A percentile compares a stretch with the other conserved stretches of the same genome.
Evolutionary conservation across 1,284 basidiomycete genomes (phyloP).

Genomic region (Microbotryum intermedium): DNA sequence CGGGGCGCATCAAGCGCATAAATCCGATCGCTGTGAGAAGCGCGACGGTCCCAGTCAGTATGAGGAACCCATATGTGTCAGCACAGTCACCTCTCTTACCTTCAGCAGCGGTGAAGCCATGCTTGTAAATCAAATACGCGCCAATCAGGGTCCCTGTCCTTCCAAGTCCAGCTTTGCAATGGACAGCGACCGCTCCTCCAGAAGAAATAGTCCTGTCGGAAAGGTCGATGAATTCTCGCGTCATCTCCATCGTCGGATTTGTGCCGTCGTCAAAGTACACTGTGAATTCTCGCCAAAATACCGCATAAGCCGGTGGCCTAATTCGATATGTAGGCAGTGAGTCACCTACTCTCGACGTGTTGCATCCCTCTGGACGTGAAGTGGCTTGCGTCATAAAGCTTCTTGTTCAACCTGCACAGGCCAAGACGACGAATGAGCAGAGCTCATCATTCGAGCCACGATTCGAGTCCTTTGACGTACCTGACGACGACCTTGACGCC

Average conservation of each 20-base stretch:
- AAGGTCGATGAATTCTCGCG: constrained; percentile 77
- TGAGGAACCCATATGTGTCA: too few species aligned
- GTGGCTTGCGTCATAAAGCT: constrained; percentile 77
- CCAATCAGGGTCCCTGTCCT: constrained; percentile 91
- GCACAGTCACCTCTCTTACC: constrained; percentile 4
- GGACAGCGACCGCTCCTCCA: constrained; percentile 47
- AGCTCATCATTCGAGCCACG: background rate
- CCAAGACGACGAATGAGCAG: background rate
- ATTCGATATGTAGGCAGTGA: background rate
- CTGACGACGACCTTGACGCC: constrained; percentile 82
- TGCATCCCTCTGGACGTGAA: constrained; percentile 82
- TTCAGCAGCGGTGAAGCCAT: constrained; percentile 96
- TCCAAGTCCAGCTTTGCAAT: constrained; percentile 91
- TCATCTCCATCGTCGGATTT: constrained; percentile 90
- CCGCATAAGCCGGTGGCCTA: background rate
- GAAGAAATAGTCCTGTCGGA: constrained; percentile 66
- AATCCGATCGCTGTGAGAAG: constrained; percentile 66
- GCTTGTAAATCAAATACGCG: constrained; percentile 97
- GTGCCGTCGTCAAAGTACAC: constrained; percentile 98
- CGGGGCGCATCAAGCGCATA: constrained; percentile 94
- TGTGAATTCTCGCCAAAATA: background rate
- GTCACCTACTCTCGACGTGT: constrained; percentile 56
- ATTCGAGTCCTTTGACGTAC: background rate
- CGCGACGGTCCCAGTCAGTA: too few species aligned
- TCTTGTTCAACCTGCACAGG: constrained; percentile 65